phyloP scores from a whole-genome alignment of 768 basidiomycete species.

The Hirschioporus abietinus region DNA sequence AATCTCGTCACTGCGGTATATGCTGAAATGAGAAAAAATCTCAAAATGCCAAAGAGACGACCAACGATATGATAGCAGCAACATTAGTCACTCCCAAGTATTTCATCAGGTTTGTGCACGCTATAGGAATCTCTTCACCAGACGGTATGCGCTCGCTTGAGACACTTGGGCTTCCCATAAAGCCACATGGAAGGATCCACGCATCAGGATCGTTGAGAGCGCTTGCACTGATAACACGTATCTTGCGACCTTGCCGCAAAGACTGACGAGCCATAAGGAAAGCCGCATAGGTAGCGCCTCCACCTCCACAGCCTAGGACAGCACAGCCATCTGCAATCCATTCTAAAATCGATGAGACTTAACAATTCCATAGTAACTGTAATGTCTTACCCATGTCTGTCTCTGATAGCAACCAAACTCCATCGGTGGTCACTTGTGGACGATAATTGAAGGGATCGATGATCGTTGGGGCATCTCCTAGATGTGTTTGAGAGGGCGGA shows the following conservation, averaged over 20 bases:
- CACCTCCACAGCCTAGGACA: slow-evolving; percentile 58
- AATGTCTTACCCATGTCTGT: slow-evolving; percentile 27
- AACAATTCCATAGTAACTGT: background rate
- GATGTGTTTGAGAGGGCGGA: background rate
- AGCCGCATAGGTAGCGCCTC: slow-evolving; percentile 50
- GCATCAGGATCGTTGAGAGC: slow-evolving; percentile 36
- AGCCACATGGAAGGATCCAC: slow-evolving; percentile 34
- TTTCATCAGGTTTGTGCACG: slow-evolving; percentile 15
- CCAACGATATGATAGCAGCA: slow-evolving; percentile 20
- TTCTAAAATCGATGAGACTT: slow-evolving; percentile 20
- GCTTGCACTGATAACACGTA: slow-evolving; percentile 41
- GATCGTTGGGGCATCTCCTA: background rate
- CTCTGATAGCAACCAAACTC: slow-evolving; percentile 42
- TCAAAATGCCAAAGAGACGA: background rate
- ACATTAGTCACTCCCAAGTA: slow-evolving; percentile 18
- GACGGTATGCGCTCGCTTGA: slow-evolving; percentile 22
- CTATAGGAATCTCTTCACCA: slow-evolving; percentile 13
- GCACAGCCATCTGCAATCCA: slow-evolving; percentile 63
- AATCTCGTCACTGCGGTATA: slow-evolving; percentile 27
- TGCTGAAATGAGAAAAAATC: background rate
- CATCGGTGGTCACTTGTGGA: slow-evolving; percentile 30
- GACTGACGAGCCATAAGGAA: slow-evolving; percentile 49
- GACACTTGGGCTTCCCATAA: slow-evolving; percentile 39
- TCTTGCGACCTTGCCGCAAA: slow-evolving; percentile 40
- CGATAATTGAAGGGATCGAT: slow-evolving; percentile 30